phyloP scores from a whole-genome alignment of 1,139 yeast species.

The Magnusiomyces tetraspermus region DNA sequence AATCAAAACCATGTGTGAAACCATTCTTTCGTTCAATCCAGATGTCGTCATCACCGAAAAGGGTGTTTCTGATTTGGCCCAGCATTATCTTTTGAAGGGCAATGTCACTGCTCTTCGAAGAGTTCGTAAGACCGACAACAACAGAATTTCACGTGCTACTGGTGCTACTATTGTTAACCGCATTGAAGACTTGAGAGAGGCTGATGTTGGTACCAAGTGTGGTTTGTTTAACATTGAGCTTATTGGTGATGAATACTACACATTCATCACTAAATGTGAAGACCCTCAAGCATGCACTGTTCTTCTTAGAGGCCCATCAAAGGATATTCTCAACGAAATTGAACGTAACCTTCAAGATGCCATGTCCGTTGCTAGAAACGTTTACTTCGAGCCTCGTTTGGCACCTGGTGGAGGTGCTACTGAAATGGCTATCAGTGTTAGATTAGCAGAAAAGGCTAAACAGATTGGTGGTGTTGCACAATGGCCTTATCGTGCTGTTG shows the following conservation, averaged over 20 bases:
- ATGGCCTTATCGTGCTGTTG: slow-evolving; percentile 98
- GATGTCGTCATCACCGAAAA: slow-evolving; percentile 94
- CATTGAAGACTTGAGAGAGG: slow-evolving; percentile 84
- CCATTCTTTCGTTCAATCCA: slow-evolving; percentile 76
- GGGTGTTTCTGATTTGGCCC: slow-evolving; percentile 97
- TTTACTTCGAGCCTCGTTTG: slow-evolving; percentile 85
- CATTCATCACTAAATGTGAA: slow-evolving; percentile 71
- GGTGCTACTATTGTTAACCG: slow-evolving; percentile 97
- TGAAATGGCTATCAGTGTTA: slow-evolving; percentile 95
- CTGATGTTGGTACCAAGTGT: slow-evolving; percentile 82
- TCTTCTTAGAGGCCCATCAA: slow-evolving; percentile 89
- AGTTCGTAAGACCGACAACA: slow-evolving; percentile 90
- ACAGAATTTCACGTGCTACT: slow-evolving; percentile 93
- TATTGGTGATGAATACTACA: slow-evolving; percentile 95
- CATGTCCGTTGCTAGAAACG: slow-evolving; percentile 95
- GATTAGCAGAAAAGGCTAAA: slow-evolving; percentile 82
- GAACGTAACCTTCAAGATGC: slow-evolving; percentile 98
- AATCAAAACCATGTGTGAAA: slow-evolving; percentile 78
- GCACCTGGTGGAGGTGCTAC: slow-evolving; percentile 99
- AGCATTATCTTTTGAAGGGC: slow-evolving; percentile 88
- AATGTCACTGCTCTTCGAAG: slow-evolving; percentile 91
- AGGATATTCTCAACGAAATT: slow-evolving; percentile 90
- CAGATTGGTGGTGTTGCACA: slow-evolving; percentile 90
- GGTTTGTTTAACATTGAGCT: slow-evolving; percentile 88
- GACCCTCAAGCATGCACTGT: slow-evolving; percentile 93